Conservation (phyloP, 2,329 filamentous ascomycete genomes). For the Claviceps cyperi region DNA sequence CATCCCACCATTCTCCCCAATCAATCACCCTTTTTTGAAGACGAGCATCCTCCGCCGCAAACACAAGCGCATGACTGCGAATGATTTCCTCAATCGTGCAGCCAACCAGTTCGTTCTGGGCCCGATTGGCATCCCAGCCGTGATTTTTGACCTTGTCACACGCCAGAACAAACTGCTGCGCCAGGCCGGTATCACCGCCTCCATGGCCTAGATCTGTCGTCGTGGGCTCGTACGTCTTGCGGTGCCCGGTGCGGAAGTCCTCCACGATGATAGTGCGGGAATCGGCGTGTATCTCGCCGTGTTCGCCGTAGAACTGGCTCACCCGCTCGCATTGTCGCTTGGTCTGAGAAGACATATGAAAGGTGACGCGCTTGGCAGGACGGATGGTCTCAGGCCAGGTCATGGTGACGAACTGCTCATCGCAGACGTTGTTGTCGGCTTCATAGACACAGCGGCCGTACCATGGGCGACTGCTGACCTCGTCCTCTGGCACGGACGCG, state of each 20-base stretch:
- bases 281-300: constrained; percentile 79
- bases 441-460: constrained; percentile 95
- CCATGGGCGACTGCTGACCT: constrained; percentile 48
- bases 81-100: constrained; percentile 77
- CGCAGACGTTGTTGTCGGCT: constrained; percentile 80
- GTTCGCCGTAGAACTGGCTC: constrained; percentile 71
- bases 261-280: constrained; percentile 62
- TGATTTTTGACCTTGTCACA: constrained; percentile 65
- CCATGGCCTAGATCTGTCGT: constrained; percentile 25
- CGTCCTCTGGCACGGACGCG: constrained; percentile 28
- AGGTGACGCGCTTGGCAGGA: constrained; percentile 68
- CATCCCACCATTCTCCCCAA: constrained; percentile 64
- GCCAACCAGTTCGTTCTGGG: constrained; percentile 63
- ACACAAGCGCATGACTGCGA: constrained; percentile 83
- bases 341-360: constrained; percentile 91
- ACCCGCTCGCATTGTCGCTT: constrained; percentile 76
- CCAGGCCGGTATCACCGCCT: constrained; percentile 40
- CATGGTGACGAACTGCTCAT: constrained; percentile 82
- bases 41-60: constrained; percentile 83
- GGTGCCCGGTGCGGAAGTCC: constrained; percentile 30
- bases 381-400: constrained; percentile 61
- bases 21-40: constrained; percentile 52
- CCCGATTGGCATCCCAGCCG: constrained; percentile 48
- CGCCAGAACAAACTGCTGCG: constrained; percentile 68
- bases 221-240: constrained; percentile 16